Percentiles rank a stretch among this genome's conserved stretches.
Conservation (phyloP, 768 basidiomycete species). For the Xerocomus brunneocitrinus region DNA sequence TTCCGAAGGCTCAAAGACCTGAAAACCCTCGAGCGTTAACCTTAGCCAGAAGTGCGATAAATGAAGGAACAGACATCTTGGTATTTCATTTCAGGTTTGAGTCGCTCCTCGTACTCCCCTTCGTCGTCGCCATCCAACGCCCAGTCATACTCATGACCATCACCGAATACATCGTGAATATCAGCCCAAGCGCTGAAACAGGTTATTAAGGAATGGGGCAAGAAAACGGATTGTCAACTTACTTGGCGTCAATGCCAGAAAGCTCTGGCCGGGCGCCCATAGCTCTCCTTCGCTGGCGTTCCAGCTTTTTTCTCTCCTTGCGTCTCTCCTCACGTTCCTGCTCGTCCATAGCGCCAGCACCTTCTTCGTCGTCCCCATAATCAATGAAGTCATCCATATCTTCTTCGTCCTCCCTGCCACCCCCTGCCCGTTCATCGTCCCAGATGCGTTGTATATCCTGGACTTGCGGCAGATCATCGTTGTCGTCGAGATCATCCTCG, state of each 20-base stretch:
- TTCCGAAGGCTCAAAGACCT: constrained; percentile 98
- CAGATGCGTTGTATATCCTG: constrained; percentile 65
- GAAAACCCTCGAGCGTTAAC: constrained; percentile 9
- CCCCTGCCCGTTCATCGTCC: constrained; percentile 66
- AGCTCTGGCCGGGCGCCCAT: constrained; percentile 64
- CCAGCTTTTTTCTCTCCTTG: constrained; percentile 57
- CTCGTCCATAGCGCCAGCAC: constrained; percentile 73
- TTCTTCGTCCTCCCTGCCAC: constrained; percentile 49
- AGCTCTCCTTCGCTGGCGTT: constrained; percentile 62
- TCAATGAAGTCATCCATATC: constrained; percentile 75
- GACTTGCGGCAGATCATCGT: constrained; percentile 48
- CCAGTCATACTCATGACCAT: constrained; percentile 95
- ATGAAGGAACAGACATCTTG: constrained; percentile 57
- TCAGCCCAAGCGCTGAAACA: constrained; percentile 82
- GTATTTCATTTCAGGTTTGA: constrained; percentile 75
- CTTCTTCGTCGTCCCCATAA: constrained; percentile 76
- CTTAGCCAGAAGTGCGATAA: not conserved
- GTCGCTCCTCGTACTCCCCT: constrained; percentile 38
- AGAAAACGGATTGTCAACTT: constrained; percentile 30
- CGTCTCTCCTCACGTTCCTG: constrained; percentile 72
- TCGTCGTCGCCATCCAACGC: constrained; percentile 81
- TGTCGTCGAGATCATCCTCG: constrained; percentile 66
- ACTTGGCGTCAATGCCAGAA: constrained; percentile 82
- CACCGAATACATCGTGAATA: constrained; percentile 93
- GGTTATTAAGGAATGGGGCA: constrained; percentile 10